Evolutionary conservation across 2,329 filamentous ascomycete genomes (phyloP).

Genomic region (Aureobasidium musti): DNA sequence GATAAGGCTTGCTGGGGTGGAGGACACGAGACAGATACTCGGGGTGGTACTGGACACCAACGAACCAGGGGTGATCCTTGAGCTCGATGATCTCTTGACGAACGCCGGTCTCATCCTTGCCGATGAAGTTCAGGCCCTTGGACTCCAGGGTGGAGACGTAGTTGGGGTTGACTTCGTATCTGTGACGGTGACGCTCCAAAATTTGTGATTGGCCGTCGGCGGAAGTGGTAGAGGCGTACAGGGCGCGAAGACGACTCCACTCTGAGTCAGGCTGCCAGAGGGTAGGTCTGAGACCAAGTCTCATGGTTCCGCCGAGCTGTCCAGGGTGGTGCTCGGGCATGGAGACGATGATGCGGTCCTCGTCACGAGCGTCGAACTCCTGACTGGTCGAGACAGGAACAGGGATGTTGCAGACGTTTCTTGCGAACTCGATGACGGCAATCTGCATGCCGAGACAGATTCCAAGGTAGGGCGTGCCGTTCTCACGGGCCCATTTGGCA

Average conservation of each 20-base stretch:
- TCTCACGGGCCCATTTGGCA: slow-evolving; percentile 82
- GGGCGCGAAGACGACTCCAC: slow-evolving; percentile 73
- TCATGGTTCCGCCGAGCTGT: slow-evolving; percentile 85
- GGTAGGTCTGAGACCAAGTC: slow-evolving; percentile 72
- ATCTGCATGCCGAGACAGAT: slow-evolving; percentile 93
- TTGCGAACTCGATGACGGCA: slow-evolving; percentile 84
- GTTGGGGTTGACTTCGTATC: slow-evolving; percentile 86
- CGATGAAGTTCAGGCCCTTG: slow-evolving; percentile 72
- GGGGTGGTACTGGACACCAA: slow-evolving; percentile 85
- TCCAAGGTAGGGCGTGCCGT: slow-evolving; percentile 79
- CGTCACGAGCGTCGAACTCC: slow-evolving; percentile 61
- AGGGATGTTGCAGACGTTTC: slow-evolving; percentile 67
- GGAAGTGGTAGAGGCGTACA: slow-evolving; percentile 64
- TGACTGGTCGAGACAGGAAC: slow-evolving; percentile 55
- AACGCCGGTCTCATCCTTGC: slow-evolving; percentile 74
- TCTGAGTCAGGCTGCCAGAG: slow-evolving; percentile 74
- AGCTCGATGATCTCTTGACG: slow-evolving; percentile 84
- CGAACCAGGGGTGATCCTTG: slow-evolving; percentile 80
- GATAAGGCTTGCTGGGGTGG: slow-evolving; percentile 71
- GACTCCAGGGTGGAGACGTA: slow-evolving; percentile 68
- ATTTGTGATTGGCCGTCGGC: slow-evolving; percentile 43
- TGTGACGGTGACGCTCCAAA: slow-evolving; percentile 78
- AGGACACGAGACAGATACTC: slow-evolving; percentile 80
- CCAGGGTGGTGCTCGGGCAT: slow-evolving; percentile 85
- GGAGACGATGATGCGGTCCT: slow-evolving; percentile 75